Evolutionary conservation across 2,329 filamentous ascomycete genomes (phyloP).

Genomic region (Fusarium palustre): DNA sequence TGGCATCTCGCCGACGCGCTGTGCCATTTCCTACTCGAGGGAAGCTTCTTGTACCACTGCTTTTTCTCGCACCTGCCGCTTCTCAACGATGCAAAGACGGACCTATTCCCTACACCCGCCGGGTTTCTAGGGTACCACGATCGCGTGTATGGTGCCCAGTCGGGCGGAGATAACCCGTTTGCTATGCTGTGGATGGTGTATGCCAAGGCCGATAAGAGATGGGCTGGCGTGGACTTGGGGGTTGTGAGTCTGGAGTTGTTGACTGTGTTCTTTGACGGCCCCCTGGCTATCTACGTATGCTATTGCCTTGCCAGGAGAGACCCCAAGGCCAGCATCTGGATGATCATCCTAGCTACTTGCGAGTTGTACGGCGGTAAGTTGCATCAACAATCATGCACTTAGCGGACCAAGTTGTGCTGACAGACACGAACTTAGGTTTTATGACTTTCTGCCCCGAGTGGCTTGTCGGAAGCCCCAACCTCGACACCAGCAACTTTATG

Average conservation of each 20-base stretch:
- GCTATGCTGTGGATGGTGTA: slow-evolving; percentile 77
- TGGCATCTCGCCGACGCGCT: slow-evolving; percentile 96
- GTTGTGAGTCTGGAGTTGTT: slow-evolving; percentile 74
- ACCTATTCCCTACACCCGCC: slow-evolving; percentile 60
- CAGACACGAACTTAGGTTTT: slow-evolving; percentile 61
- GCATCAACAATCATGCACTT: background rate
- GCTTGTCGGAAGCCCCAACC: slow-evolving; percentile 70
- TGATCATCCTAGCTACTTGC: slow-evolving; percentile 73
- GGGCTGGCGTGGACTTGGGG: slow-evolving; percentile 71
- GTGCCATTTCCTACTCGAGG: slow-evolving; percentile 92
- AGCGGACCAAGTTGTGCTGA: background rate
- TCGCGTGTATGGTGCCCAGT: slow-evolving; percentile 67
- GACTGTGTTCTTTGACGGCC: slow-evolving; percentile 72
- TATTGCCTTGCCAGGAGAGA: slow-evolving; percentile 69
- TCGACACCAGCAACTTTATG: slow-evolving; percentile 75
- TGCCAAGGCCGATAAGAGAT: slow-evolving; percentile 71
- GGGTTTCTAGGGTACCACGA: slow-evolving; percentile 64
- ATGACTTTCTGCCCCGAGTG: slow-evolving; percentile 80
- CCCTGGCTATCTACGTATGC: slow-evolving; percentile 69
- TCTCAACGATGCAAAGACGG: slow-evolving; percentile 41
- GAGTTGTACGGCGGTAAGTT: slow-evolving; percentile 73
- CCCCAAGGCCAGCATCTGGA: slow-evolving; percentile 68
- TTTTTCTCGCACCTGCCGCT: slow-evolving; percentile 74
- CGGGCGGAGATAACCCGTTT: slow-evolving; percentile 64
- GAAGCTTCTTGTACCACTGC: slow-evolving; percentile 91